A percentile compares a stretch with the other conserved stretches of the same genome.
Conservation (phyloP, 2,329 filamentous ascomycete genomes). For the Stachybotrys chlorohalonatus region DNA sequence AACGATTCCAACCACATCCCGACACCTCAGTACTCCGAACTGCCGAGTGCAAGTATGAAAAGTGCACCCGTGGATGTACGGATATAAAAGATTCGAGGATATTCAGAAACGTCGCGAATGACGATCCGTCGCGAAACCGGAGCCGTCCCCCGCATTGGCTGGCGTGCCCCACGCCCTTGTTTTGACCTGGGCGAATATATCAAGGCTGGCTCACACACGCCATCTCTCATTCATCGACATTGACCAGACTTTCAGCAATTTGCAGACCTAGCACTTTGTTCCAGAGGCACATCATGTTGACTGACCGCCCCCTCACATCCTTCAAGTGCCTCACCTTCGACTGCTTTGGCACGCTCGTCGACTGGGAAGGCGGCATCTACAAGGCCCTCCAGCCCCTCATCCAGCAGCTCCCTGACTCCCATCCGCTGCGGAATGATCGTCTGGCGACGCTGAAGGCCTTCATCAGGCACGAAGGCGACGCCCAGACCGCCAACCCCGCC, state of each 20-base stretch:
- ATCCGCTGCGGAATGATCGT: constrained; percentile 25
- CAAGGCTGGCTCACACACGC: too few species aligned
- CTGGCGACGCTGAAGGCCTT: constrained; percentile 30
- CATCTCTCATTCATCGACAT: too few species aligned
- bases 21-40: too few species aligned
- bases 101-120: background rate
- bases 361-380: constrained; percentile 64
- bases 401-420: constrained; percentile 26
- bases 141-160: background rate
- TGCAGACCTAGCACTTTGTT: background rate
- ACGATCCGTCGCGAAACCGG: background rate
- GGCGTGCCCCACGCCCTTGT: background rate
- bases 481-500: constrained; percentile 47
- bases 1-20: too few species aligned
- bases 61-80: too few species aligned
- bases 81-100: too few species aligned
- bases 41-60: too few species aligned
- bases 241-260: too few species aligned
- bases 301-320: constrained; percentile 11
- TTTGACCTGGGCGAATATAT: background rate
- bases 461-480: constrained; percentile 46
- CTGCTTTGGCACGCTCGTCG: constrained; percentile 70
- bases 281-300: constrained; percentile 2
- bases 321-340: constrained; percentile 57
- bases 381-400: constrained; percentile 40